Evolutionary conservation across 805 yeast species (phyloP), one percentile per base, ranked within the genome.

Genomic region (Wickerhamomyces rabaulensis): DNA sequence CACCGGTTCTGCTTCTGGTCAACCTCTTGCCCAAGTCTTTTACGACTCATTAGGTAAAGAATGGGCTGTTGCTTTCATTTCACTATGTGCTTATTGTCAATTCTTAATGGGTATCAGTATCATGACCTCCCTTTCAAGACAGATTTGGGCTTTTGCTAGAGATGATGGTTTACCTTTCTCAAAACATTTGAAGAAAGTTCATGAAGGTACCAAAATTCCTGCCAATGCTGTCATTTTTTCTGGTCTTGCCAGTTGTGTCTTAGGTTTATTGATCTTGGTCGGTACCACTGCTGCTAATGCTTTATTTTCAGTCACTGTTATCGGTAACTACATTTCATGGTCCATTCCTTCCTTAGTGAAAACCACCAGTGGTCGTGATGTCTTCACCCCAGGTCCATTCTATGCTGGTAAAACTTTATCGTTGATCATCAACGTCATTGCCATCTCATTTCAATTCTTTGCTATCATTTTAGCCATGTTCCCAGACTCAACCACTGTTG

Each of bases 91-190:
- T 13, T 57, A 73, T 50, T 80, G 85, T 27, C 88, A 82, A 61
- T 79, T 76, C 64, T 65, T 82, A 44, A 83, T 82, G 87, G 84
- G 85, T n/a, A 71, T 78, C 20, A 76, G 84, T 7, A 73, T 75
- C 49, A 63, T 80, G 46, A 72, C 81, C 29, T 86, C 87, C 17
- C 71, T 76, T 8, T 80, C 86, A 2, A 74, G 89, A 62, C 88
- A 82, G 64, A 70, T 80, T 43, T 84, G 85, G 80, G 87, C 89
- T 1, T 82, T 82, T 63, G 82, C 87, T 17, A 76, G 91, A 67
- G 91, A 84, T 61, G 82, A 82, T 51, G 88, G 89, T 25, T 70
- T 84, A 48, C 90, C 91, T 9, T 68, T 82, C 54, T 73, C 83
- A 17, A 62, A 70, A 37, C 67, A 69, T 56, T 73, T 84, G 48